Base-by-base conservation (phyloP, 306 rosid species). In the Myrica gale region DNA sequence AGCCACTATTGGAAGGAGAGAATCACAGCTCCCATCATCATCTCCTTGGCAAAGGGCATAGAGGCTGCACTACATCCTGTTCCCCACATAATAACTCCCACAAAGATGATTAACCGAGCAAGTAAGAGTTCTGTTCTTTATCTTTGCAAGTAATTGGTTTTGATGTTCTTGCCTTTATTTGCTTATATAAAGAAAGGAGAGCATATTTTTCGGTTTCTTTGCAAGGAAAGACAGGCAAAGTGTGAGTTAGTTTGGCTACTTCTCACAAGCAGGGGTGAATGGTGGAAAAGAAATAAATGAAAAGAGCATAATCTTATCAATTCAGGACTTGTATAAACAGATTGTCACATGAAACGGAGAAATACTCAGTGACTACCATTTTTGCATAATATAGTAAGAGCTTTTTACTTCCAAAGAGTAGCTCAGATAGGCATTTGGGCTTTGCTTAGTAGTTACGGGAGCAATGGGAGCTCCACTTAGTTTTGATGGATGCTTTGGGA, bases 1-100 rank as follows among this genome's bases (percentile, higher is more conserved):
- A 90, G 91, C 77, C 71, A 81, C 44, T 93, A 91, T 51, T 93
- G 97, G 98, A 91, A 91, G 77, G 98, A 93, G 85, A 90, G 97
- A 77, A 85, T 91, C 78, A 83, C 91, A 15, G 87, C 85, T 55
- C 98, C 98, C 32, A 83, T 93, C 21, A 93, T 93, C 6, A 91
- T 93, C 68, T 91, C 97, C 39, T 82, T 93, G 65, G 88, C 98
- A 0, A 91, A 93, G 81, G 98, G 98, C 48, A 90, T 91, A 8
- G 91, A 93, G 84, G 97, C 98, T 76, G 96, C 96, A 54, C 72
- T 93, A 73, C 82, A 93, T 65, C 96, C 97, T 79, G 86, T 87
- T 57, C 98, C 98, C 3, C 97, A 88, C 81, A 90, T 93, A 71
- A 84, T 90, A 16, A 93, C 98, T 81, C 97, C 98, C 21, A 93